Percentiles rank a stretch among this genome's conserved stretches.
phyloP scores from a whole-genome alignment of 345 rosid genomes.

The Conringia planisiliqua region DNA sequence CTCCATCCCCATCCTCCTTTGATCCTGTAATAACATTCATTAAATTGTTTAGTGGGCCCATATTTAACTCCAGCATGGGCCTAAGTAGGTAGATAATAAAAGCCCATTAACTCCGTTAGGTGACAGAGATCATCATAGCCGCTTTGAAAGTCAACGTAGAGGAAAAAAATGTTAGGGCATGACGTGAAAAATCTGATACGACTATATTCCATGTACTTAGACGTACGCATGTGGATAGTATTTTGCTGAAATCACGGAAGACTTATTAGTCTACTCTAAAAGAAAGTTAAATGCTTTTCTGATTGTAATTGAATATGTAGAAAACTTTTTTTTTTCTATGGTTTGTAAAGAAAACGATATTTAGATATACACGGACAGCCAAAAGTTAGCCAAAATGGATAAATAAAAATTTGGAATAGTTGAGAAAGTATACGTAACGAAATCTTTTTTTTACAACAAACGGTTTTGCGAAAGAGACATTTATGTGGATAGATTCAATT shows the following conservation, averaged over 20 bases:
- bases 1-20: constrained; percentile 96
- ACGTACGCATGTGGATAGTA: constrained; percentile 26
- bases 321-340: background rate
- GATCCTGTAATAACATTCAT: constrained; percentile 42
- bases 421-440: background rate
- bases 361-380: background rate
- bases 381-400: background rate
- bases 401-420: background rate
- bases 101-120: background rate
- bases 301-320: background rate
- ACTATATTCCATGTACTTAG: background rate
- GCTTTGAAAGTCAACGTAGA: constrained; percentile 2
- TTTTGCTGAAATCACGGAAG: constrained; percentile 21
- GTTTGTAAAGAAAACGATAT: background rate
- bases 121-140: background rate
- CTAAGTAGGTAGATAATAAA: background rate
- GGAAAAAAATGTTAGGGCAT: background rate
- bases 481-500: background rate
- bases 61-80: background rate
- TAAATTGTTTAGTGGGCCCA: background rate
- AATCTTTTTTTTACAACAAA: background rate
- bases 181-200: constrained; percentile 1
- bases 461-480: background rate
- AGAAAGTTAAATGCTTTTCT: background rate
- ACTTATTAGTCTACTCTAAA: background rate